Percentiles rank a stretch among this genome's conserved stretches.
phyloP scores from a whole-genome alignment of 139 green algal species.

The Chlorella sorokiniana region DNA sequence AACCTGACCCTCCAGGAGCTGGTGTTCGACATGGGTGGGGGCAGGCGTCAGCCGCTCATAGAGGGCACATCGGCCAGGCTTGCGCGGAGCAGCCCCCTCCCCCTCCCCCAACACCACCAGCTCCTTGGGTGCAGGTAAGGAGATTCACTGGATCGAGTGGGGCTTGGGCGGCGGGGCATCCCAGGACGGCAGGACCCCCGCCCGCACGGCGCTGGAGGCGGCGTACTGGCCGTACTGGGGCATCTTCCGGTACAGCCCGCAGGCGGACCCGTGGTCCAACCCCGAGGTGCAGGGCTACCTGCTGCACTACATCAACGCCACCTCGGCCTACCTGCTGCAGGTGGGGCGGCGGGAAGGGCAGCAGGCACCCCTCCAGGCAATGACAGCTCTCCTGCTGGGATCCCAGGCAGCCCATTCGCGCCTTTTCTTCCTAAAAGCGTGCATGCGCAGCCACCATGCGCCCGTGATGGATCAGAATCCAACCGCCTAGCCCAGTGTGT shows the following conservation, averaged over 20 bases:
- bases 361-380: not conserved
- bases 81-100: not conserved
- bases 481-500: not conserved
- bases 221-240: not conserved
- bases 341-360: not conserved
- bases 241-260: not conserved
- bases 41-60: too few relatives aligned
- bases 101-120: not conserved
- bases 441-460: too few relatives aligned
- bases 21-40: not conserved
- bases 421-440: too few relatives aligned
- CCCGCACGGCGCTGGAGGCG: not conserved
- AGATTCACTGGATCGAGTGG: conserved; percentile 30
- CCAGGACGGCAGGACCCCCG: conserved; percentile 8
- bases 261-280: not conserved
- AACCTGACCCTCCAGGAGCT: conserved; percentile 14
- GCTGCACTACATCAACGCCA: conserved; percentile 8
- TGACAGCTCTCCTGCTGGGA: not conserved
- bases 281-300: conserved; percentile 5
- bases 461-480: too few relatives aligned
- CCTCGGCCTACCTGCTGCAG: conserved; percentile 14
- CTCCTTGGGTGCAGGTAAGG: not conserved
- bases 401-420: too few relatives aligned
- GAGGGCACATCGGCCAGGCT: not conserved
- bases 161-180: conserved; percentile 15